These are phyloP conservation scores for Chrysoporthe cubensis DNA, from an alignment of 2,329 filamentous ascomycete species.

Conservation along the genomic window DNA sequence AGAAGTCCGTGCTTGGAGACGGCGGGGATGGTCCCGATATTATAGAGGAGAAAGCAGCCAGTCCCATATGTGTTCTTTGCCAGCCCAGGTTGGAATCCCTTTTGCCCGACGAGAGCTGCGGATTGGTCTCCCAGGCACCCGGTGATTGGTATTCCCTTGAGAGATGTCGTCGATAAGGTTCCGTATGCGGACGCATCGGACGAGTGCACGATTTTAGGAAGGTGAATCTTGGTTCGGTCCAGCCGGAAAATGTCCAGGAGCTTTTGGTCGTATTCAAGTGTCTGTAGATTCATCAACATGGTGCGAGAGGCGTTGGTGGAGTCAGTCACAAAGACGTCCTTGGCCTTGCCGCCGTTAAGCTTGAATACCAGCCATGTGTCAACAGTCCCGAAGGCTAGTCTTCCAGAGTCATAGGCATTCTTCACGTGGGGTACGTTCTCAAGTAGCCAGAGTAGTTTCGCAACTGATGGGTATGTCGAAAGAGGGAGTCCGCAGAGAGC, in stretches of 20 bases:
- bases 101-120: conserved; percentile 78
- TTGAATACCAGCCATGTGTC: conserved; percentile 83
- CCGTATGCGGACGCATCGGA: conserved; percentile 73
- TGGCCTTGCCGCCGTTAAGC: conserved; percentile 70
- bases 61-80: conserved; percentile 90
- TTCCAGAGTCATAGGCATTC: conserved; percentile 71
- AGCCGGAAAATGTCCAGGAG: conserved; percentile 77
- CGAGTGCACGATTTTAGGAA: conserved; percentile 79
- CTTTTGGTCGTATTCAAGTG: conserved; percentile 72
- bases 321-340: conserved; percentile 74
- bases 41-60: conserved; percentile 83
- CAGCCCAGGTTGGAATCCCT: conserved; percentile 73
- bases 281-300: conserved; percentile 86
- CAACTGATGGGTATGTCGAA: conserved; percentile 80
- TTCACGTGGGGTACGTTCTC: conserved; percentile 69
- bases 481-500: conserved; percentile 75
- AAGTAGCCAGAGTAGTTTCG: conserved; percentile 79
- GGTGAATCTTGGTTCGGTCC: conserved; percentile 67
- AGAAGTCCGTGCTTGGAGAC: conserved; percentile 78
- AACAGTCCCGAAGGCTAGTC: conserved; percentile 77
- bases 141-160: conserved; percentile 72
- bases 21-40: conserved; percentile 78
- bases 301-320: conserved; percentile 82
- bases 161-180: conserved; percentile 58
- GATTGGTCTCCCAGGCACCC: conserved; percentile 84